Percentiles rank a stretch among this genome's conserved stretches.
Evolutionary conservation across 495 filamentous ascomycete genomes (phyloP).

Genomic region (Polyplosphaeria fusca): DNA sequence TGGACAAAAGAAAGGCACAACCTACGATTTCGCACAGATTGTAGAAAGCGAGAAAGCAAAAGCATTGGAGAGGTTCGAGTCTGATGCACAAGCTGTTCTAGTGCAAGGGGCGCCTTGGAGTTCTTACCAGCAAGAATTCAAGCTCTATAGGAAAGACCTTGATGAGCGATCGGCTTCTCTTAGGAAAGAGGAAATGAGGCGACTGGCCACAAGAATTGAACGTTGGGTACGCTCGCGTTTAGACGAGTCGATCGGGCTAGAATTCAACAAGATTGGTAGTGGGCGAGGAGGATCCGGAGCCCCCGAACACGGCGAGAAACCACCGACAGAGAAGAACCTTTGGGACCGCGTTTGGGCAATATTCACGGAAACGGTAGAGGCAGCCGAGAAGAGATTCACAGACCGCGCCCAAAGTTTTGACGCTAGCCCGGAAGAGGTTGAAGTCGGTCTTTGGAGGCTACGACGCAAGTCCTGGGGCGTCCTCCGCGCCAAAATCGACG

Average conservation of each 20-base stretch:
- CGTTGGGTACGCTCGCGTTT: slow-evolving; percentile 86
- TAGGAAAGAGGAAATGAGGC: slow-evolving; percentile 90
- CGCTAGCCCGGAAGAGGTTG: slow-evolving; percentile 84
- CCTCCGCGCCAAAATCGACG: slow-evolving; percentile 83
- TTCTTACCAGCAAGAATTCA: slow-evolving; percentile 63
- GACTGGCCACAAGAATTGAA: slow-evolving; percentile 84
- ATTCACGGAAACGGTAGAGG: slow-evolving; percentile 78
- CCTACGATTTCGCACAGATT: slow-evolving; percentile 93
- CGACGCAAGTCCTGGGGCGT: slow-evolving; percentile 92
- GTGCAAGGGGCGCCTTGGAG: slow-evolving; percentile 82
- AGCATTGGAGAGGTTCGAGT: slow-evolving; percentile 70
- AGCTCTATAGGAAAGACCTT: slow-evolving; percentile 71
- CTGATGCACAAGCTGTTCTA: slow-evolving; percentile 66
- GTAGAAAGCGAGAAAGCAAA: slow-evolving; percentile 76
- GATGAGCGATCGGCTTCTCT: slow-evolving; percentile 78
- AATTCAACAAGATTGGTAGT: slow-evolving; percentile 91
- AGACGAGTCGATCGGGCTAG: slow-evolving; percentile 80
- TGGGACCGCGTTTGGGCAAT: slow-evolving; percentile 95
- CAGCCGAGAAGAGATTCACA: slow-evolving; percentile 80
- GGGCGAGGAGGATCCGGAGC: slow-evolving; percentile 76
- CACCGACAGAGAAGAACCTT: slow-evolving; percentile 70
- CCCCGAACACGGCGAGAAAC: slow-evolving; percentile 72
- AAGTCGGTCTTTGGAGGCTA: slow-evolving; percentile 88
- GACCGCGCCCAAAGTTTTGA: slow-evolving; percentile 90
- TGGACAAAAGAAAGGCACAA: slow-evolving; percentile 83